Evolutionary conservation across 768 basidiomycete species (phyloP).

Genomic region (Pleurotus pulmonarius): DNA sequence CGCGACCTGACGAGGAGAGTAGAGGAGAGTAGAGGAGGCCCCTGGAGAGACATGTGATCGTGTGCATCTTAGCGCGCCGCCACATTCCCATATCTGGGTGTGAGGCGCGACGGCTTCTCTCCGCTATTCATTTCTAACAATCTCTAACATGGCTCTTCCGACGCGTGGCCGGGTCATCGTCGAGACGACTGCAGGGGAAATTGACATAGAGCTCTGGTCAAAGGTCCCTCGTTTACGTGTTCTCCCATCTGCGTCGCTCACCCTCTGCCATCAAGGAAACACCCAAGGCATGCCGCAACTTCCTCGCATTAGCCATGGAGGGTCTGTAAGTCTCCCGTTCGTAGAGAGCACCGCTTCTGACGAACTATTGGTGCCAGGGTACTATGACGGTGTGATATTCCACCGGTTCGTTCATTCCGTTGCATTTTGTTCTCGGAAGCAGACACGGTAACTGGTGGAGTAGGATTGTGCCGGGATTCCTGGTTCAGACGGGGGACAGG

Average conservation of each 20-base stretch:
- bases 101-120: no score
- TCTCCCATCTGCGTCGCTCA: constrained; percentile 1
- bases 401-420: constrained; percentile 56
- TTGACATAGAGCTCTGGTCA: constrained; percentile 90
- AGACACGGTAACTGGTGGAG: not conserved
- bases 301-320: constrained; percentile 85
- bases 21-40: no score
- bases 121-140: no score
- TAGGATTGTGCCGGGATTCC: constrained; percentile 86
- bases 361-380: constrained; percentile 51
- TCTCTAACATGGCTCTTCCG: constrained; percentile 67
- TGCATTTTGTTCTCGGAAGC: not conserved
- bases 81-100: no score
- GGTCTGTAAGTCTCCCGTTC: constrained; percentile 47
- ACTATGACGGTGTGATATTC: constrained; percentile 95
- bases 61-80: no score
- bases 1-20: no score
- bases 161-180: constrained; percentile 85
- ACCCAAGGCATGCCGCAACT: constrained; percentile 91
- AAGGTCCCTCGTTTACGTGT: constrained; percentile 49
- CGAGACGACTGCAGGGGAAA: constrained; percentile 84
- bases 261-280: constrained; percentile 57
- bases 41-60: no score
- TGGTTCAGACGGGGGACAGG: constrained; percentile 92
- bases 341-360: not conserved